Evolutionary conservation across 2,329 filamentous ascomycete species (phyloP), one percentile per base, ranked within the genome.

Genomic region (Orbilia blumenaviensis): DNA sequence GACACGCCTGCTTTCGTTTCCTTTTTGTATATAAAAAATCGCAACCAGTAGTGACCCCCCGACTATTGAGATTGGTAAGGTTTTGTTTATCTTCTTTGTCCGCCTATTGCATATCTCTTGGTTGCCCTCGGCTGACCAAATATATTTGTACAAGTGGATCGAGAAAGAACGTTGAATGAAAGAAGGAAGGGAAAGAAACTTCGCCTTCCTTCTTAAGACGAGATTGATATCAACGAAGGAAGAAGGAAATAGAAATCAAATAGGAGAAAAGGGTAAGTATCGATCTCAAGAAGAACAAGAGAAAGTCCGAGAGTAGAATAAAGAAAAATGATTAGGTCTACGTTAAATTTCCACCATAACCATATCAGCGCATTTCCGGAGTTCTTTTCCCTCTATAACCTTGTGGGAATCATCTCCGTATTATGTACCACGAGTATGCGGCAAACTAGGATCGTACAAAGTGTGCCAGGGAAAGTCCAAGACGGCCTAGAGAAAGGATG

Each of bases 321-420:
- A 10, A 34, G 29, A 23, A 46, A 42, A 46, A 44, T 3, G 23
- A 3, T 23, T 2, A 32, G 48, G 34, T 29, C 18, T 38, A 34
- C 23, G 46, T 29, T 64, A 38, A 23, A 14, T 56, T 63, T 23
- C 34, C 44, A 50, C 16, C 46, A 46, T 58, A 54, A 67, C 29
- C 69, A 62, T 62, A 76, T 64, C 56, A 60, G 64, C 38, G 32
- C 54, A 58, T 69, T 46, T 32, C 63, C 50, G 50, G 50, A 56
- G 50, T 56, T 46, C 25, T 21, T 62, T 38, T 27, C 46, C 25
- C 23, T 44, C 58, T 64, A 60, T 64, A 38, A 44, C 60, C 38
- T 68, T 62, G 63, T 76, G 72, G 64, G 72, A 69, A 76, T 64
- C 64, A 69, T 76, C 64, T 76, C 72, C 72, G 72, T 76, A 69